Evolutionary conservation across 2,329 filamentous ascomycete genomes (phyloP).

Genomic region (Xylariaceae sp.): DNA sequence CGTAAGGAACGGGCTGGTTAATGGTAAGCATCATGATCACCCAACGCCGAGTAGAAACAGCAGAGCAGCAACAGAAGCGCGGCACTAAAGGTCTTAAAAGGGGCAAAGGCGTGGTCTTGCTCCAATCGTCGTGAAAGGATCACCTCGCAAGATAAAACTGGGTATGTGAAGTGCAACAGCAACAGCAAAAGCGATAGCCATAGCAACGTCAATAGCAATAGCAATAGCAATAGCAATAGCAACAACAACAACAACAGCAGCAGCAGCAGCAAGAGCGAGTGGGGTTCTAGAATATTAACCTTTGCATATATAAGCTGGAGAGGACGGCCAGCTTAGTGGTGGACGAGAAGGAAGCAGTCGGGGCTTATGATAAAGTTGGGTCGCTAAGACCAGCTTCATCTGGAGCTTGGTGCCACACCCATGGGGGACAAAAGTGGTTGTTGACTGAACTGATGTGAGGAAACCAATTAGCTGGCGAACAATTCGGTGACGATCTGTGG

Average conservation of each 20-base stretch:
- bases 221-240: conserved; percentile 29
- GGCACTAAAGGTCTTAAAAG: no score
- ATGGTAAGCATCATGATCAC: conserved; percentile 55
- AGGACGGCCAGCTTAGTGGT: conserved; percentile 34
- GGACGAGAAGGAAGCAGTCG: conserved; percentile 28
- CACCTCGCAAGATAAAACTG: conserved; percentile 11
- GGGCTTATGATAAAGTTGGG: conserved; percentile 33
- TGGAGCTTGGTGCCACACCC: conserved; percentile 31
- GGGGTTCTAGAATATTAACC: conserved; percentile 32
- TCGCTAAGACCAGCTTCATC: conserved; percentile 33
- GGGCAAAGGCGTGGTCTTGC: conserved; percentile 22
- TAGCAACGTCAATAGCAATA: conserved; percentile 20
- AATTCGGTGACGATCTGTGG: conserved; percentile 17
- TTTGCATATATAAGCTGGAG: conserved; percentile 36
- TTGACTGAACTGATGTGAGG: conserved; percentile 22
- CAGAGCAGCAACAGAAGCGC: conserved; percentile 16
- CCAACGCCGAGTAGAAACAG: no score
- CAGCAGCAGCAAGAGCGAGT: background rate
- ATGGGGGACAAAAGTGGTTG: conserved; percentile 28
- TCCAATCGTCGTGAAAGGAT: conserved; percentile 8
- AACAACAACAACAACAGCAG: conserved; percentile 28
- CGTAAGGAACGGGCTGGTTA: conserved; percentile 54
- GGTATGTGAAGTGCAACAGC: conserved; percentile 6
- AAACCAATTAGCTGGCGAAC: conserved; percentile 24
- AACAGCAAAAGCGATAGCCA: conserved; percentile 30